Base-by-base conservation (phyloP, 2,329 filamentous ascomycete species). In the Trichoderma aggressivum region DNA sequence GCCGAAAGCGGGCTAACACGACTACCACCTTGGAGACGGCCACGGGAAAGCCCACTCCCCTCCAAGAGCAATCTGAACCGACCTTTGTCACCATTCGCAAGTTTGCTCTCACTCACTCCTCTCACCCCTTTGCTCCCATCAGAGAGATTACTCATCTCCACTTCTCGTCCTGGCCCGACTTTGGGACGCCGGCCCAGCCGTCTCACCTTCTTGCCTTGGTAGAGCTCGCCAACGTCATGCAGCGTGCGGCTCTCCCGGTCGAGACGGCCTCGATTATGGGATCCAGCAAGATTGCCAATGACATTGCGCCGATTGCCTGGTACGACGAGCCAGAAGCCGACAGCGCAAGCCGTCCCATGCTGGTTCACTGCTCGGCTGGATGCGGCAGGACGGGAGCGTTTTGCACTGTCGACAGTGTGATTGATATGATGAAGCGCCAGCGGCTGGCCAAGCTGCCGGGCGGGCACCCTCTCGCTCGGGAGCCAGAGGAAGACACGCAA, bases 91-190 rank as follows among this genome's bases (percentile, higher is more conserved):
- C 92, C 62, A 89, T 98, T 53, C 91, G 96, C 59, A 96, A 96
- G 79, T 96, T 98, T 77, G 91, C 92, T 0, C 83, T 99, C 32
- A 91, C 90, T 1, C 93, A 98, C 78, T 84, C 89, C 3, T 84
- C 88, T 2, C 88, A 92, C 71, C 94, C 95, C 0, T 98, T 97
- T 77, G 89, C 90, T 24, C 92, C 94, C 0, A 91, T 97, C 75
- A 92, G 95, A 28, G 94, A 98, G 80, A 91, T 99, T 73, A 98
- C 94, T 0, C 96, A 99, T 76, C 84, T 99, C 16, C 94, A 98
- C 78, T 98, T 98, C 79, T 90, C 94, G 0, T 91, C 92, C n/a
- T 99, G 96, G 96, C 96, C 96, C 0, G 96, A 99, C 78, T 98
- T 98, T 80, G 96, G 96, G 24, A 92, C 94, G 0, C 95, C 95